A percentile compares a stretch with the other conserved stretches of the same genome.
Conservation (phyloP, 805 yeast genomes). For the Metschnikowia lunata region DNA sequence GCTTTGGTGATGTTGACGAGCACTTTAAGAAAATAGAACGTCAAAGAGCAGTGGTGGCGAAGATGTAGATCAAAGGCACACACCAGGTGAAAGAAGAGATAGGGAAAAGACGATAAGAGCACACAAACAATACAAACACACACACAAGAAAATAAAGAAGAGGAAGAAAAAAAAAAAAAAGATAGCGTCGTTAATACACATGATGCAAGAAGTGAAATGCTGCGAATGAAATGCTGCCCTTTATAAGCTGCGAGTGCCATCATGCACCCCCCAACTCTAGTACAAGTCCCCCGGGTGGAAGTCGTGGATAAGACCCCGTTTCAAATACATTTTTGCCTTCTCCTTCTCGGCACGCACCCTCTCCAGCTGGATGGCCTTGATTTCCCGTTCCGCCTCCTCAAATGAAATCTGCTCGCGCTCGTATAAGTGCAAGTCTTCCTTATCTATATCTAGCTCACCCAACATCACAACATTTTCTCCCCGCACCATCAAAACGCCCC, state of each 20-base stretch:
- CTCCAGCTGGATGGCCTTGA: conserved; percentile 25
- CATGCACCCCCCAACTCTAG: conserved; percentile 17
- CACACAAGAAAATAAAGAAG: background rate
- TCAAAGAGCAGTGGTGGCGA: conserved; percentile 20
- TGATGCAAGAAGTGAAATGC: conserved; percentile 15
- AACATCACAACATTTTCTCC: conserved; percentile 94
- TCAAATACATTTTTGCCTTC: conserved; percentile 46
- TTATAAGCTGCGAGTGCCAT: too few species aligned
- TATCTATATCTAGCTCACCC: conserved; percentile 89
- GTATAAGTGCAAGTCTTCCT: conserved; percentile 67
- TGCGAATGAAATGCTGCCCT: background rate
- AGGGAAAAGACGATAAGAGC: too few species aligned
- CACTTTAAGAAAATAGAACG: conserved; percentile 25
- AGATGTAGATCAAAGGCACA: conserved; percentile 16
- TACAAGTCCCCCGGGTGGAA: conserved; percentile 53
- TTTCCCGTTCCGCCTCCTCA: conserved; percentile 51
- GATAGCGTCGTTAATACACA: conserved; percentile 11
- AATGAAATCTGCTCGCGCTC: conserved; percentile 56
- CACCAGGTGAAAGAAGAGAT: too few species aligned
- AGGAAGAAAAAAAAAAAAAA: background rate
- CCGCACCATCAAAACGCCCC: conserved; percentile 83
- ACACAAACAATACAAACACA: background rate
- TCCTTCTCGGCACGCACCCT: conserved; percentile 39
- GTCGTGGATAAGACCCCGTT: conserved; percentile 55
- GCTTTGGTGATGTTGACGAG: conserved; percentile 32